Percentiles rank a stretch among this genome's conserved stretches.
Conservation (phyloP, 768 basidiomycete species). For the Paxillus rubicundulus region DNA sequence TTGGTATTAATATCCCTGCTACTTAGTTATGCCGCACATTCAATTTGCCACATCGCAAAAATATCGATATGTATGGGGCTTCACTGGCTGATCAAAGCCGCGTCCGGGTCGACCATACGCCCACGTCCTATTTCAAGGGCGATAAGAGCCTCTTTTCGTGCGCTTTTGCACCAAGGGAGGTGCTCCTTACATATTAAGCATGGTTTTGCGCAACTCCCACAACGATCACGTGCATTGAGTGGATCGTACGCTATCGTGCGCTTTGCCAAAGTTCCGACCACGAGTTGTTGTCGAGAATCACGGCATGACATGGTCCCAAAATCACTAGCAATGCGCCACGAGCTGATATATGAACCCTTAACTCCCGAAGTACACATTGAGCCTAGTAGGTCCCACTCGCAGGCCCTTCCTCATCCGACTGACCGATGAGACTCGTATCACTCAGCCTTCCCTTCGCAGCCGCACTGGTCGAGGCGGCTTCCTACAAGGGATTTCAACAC, state of each 20-base stretch:
- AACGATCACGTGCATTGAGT: background rate
- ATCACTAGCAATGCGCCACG: no score
- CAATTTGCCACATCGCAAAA: no score
- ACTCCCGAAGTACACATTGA: background rate
- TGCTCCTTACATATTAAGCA: background rate
- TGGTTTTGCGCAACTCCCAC: background rate
- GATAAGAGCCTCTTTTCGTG: background rate
- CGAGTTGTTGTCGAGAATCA: background rate
- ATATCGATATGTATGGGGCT: no score
- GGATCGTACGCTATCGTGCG: no score
- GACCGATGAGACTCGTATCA: background rate
- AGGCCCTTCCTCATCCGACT: background rate
- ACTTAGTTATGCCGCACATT: no score
- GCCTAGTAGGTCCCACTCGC: background rate
- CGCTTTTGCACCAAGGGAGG: background rate
- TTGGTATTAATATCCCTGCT: no score
- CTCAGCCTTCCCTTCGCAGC: conserved; percentile 12
- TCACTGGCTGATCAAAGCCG: no score
- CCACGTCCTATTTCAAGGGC: background rate
- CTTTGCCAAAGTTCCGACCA: background rate
- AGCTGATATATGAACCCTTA: no score
- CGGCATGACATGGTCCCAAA: background rate
- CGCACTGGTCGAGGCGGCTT: conserved; percentile 9
- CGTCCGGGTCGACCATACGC: background rate
- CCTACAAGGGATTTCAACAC: conserved; percentile 11